Percentiles rank a stretch among this genome's conserved stretches.
phyloP scores from a whole-genome alignment of 2,329 filamentous ascomycete species.

The Didymella pinodella region DNA sequence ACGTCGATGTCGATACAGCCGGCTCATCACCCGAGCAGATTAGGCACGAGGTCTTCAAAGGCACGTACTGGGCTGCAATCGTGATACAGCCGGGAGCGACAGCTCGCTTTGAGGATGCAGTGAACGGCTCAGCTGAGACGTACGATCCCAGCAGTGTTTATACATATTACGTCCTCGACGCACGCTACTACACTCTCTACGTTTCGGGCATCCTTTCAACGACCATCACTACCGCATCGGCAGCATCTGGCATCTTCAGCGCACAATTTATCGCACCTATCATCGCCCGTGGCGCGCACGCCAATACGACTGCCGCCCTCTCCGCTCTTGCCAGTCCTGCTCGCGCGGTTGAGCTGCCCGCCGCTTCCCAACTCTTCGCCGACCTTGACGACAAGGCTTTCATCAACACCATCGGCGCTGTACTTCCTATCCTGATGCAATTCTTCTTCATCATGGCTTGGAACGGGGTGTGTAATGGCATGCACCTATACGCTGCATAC shows the following conservation, averaged over 20 bases:
- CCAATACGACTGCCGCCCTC: slow-evolving; percentile 15
- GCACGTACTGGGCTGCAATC: slow-evolving; percentile 26
- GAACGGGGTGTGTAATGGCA: slow-evolving; percentile 51
- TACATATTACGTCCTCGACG: slow-evolving; percentile 22
- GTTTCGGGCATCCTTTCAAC: slow-evolving; percentile 16
- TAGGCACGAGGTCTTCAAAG: slow-evolving; percentile 22
- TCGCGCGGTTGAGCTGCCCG: slow-evolving; percentile 12
- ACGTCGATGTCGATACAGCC: slow-evolving; percentile 16
- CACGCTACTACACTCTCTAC: slow-evolving; percentile 22
- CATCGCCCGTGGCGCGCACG: slow-evolving; percentile 10
- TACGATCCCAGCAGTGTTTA: slow-evolving; percentile 21
- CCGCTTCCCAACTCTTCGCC: slow-evolving; percentile 10
- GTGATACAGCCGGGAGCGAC: slow-evolving; percentile 19
- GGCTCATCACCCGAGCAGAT: slow-evolving; percentile 21
- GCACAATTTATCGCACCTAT: slow-evolving; percentile 14
- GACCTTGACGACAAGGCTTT: slow-evolving; percentile 20
- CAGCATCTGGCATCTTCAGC: slow-evolving; percentile 20
- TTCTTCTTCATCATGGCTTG: slow-evolving; percentile 58
- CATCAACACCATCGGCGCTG: slow-evolving; percentile 53
- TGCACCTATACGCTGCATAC: slow-evolving; percentile 22
- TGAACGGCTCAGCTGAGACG: slow-evolving; percentile 17
- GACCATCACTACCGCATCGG: slow-evolving; percentile 18
- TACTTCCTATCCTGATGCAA: slow-evolving; percentile 56
- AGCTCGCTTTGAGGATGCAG: slow-evolving; percentile 21
- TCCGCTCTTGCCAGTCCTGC: slow-evolving; percentile 16